Evolutionary conservation across 2,329 filamentous ascomycete genomes (phyloP).

Genomic region (Aspergillus pseudoterreus): DNA sequence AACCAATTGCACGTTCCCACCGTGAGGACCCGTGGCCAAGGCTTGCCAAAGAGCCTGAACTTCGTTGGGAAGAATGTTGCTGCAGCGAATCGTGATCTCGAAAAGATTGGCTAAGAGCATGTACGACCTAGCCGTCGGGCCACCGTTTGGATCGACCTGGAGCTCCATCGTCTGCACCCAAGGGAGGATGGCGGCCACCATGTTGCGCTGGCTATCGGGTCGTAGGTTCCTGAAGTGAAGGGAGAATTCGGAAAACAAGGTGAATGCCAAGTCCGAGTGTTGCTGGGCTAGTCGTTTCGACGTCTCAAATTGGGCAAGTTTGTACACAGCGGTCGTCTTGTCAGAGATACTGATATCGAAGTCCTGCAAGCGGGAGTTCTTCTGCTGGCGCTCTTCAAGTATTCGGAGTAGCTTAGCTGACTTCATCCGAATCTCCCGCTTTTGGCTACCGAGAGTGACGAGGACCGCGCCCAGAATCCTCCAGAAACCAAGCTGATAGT

Average conservation of each 20-base stretch:
- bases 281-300: constrained; percentile 85
- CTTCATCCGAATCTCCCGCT: constrained; percentile 83
- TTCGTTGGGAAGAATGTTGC: constrained; percentile 85
- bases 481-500: constrained; percentile 85
- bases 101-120: constrained; percentile 92
- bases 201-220: constrained; percentile 80
- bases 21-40: constrained; percentile 85
- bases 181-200: constrained; percentile 88
- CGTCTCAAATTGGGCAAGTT: constrained; percentile 93
- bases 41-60: constrained; percentile 98
- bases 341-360: constrained; percentile 98
- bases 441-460: constrained; percentile 88
- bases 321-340: constrained; percentile 97
- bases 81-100: constrained; percentile 92
- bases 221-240: constrained; percentile 86
- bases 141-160: constrained; percentile 85
- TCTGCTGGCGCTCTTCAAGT: constrained; percentile 76
- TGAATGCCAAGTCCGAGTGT: constrained; percentile 83
- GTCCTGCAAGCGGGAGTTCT: constrained; percentile 88
- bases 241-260: constrained; percentile 94
- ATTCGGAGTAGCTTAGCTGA: constrained; percentile 76
- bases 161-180: constrained; percentile 96
- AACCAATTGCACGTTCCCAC: constrained; percentile 88
- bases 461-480: constrained; percentile 82
- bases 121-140: constrained; percentile 86